Base-by-base conservation (phyloP, 495 filamentous ascomycete genomes). In the Tuber aestivum region DNA sequence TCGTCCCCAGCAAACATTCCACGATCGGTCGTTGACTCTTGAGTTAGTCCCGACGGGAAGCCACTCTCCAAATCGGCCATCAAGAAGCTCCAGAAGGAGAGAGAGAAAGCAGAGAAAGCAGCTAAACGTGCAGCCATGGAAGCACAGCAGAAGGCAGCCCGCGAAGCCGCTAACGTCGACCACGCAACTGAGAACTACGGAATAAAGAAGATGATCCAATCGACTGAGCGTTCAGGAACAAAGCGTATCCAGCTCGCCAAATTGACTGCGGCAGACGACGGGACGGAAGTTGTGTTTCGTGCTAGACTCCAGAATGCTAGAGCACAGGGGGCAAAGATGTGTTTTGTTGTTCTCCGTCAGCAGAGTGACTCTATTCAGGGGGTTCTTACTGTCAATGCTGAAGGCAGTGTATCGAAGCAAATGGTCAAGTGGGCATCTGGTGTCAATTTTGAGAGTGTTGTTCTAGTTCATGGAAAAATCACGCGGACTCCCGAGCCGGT, bases 391-490 rank as follows among this genome's bases (percentile, higher is more conserved):
- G 89, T 90, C 37, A 86, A 82, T 61, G 80, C 86, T 75, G 88
- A 84, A 84, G 89, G 82, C 81, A 87, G 81, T 61, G 82, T 91
- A 21, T 89, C 87, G 79, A 88, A 87, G 79, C 91, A 94, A 85
- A 97, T 98, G 90, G 91, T 97, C 44, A 95, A 97, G 84, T 97
- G 92, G 89, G 90, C 90, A 21, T 90, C 91, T 78, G 90, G 89
- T 74, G 85, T 98, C 76, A 93, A 91, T 75, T 86, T 89, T 56
- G 94, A 97, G 84, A 92, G 89, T 12, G 88, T 94, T 40, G 91
- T 98, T 44, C 87, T 92, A 77, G 90, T 97, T 42, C 89, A 90
- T 61, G 95, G 93, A 74, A 84, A 88, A 35, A 86, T 97, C 32
- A 91, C 93, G 83, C 88, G 88, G 84, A 90, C 94, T 3, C 87